Base-by-base conservation (phyloP, 1,139 yeast species). In the Protomyces gravidus region DNA sequence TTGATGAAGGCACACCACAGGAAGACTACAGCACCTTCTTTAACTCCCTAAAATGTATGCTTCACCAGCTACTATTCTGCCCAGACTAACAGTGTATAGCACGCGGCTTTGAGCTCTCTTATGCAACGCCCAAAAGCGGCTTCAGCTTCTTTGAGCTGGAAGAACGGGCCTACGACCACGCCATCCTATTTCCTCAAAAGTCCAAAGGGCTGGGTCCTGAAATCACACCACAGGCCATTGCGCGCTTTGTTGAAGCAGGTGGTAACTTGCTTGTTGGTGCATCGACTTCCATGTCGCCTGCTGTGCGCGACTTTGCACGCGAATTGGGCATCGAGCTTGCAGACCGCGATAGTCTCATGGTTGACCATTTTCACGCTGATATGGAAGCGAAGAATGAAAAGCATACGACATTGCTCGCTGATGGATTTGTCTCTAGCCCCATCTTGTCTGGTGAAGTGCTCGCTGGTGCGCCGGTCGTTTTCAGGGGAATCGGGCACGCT, bases 321-420 rank as follows among this genome's bases (percentile, higher is more conserved):
- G 90, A 90, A 71, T 73, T 89, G 66, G 98, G 96, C 28, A 84
- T 94, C 58, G 81, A 78, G 68, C 88, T 96, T 62, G 80, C 95
- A 46, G 95, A 96, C 61, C 85, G 83, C 69, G 85, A 83, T 56
- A 84, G 81, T 71, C 72, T 76, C 62, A 75, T 85, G 60, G 73
- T 78, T 11, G 96, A 89, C 71, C 86, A 86, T 70, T 89, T 88
- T 72, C 70, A 72, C 62, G 63, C 68, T 21, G 74, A 71, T 33
- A 55, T 51, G 9, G 42, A 36, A 17, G 62, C 36, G n/a, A 47
- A 57, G 40, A 45, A 50, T 21, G 48, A 50, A n/a, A 58, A 55
- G 21, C 58, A 62, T 46, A 47, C 60, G 17, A 26, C 52, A 1
- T 47, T 60, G 13, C 30, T 60, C 32, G 40, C 56, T 33, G 40